Evolutionary conservation across 495 filamentous ascomycete genomes (phyloP).

Genomic region (Hypomontagnella monticulosa): DNA sequence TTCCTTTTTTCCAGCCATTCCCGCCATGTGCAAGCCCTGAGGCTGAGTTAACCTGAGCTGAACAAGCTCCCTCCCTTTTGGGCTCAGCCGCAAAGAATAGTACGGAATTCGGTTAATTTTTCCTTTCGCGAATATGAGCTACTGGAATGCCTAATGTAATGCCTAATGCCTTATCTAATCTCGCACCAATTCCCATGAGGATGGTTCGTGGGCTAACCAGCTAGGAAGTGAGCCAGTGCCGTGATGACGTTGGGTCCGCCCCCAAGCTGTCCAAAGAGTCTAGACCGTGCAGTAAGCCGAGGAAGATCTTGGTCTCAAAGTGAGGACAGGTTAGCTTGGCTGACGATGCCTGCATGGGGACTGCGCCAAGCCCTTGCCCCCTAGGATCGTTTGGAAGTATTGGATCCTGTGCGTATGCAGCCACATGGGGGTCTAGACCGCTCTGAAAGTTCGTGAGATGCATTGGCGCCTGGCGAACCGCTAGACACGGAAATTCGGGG

Average conservation of each 20-base stretch:
- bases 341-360: conserved; percentile 31
- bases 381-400: conserved; percentile 11
- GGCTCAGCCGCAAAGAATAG: conserved; percentile 21
- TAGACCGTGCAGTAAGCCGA: conserved; percentile 33
- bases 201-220: conserved; percentile 9
- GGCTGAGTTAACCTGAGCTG: conserved; percentile 5
- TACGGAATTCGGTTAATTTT: conserved; percentile 9
- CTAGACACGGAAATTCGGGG: conserved; percentile 28
- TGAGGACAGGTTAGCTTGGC: conserved; percentile 29
- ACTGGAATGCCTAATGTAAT: no score
- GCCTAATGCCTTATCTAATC: conserved; percentile 13
- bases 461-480: conserved; percentile 36
- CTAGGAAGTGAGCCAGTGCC: conserved; percentile 21
- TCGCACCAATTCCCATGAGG: conserved; percentile 8
- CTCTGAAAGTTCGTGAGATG: conserved; percentile 38
- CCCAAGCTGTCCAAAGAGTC: conserved; percentile 17
- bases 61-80: conserved; percentile 1
- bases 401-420: conserved; percentile 23
- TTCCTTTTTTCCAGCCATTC: background rate
- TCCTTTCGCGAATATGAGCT: conserved; percentile 3
- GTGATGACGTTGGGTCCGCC: conserved; percentile 27
- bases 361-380: conserved; percentile 15
- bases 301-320: conserved; percentile 14
- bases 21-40: conserved; percentile 9
- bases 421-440: conserved; percentile 39